phyloP scores from a whole-genome alignment of 192 early-diverging fungal species.

The Phlyctochytrium arcticum region DNA sequence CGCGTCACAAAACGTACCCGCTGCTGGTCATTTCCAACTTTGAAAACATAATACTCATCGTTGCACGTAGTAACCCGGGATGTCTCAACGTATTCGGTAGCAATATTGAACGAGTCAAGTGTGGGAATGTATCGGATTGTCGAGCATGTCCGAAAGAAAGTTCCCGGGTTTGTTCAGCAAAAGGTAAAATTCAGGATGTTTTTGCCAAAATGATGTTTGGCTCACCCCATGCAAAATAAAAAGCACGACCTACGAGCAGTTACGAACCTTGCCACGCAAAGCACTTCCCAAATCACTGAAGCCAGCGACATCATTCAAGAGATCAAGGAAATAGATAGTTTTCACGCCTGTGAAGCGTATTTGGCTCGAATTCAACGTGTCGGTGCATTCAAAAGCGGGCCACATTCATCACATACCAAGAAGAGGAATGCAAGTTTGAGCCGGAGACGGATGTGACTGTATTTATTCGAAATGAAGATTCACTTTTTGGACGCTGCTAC shows the following conservation, averaged over 20 bases:
- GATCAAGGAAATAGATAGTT: not conserved
- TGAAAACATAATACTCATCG: not conserved
- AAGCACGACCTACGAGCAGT: not conserved
- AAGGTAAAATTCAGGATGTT: conserved; percentile 16
- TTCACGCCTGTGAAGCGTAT: not conserved
- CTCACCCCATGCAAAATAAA: not conserved
- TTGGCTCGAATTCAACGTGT: not conserved
- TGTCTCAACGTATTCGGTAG: not conserved
- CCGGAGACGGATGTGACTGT: too few relatives aligned
- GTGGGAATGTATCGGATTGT: conserved; percentile 43
- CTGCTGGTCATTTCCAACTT: not conserved
- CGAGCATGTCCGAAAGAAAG: conserved; percentile 39
- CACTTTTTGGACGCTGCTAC: too few relatives aligned
- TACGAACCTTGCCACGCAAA: not conserved
- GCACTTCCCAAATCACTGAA: not conserved
- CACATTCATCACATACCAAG: too few relatives aligned
- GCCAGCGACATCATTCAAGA: not conserved
- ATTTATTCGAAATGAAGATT: too few relatives aligned
- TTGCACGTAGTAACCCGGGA: conserved; percentile 12
- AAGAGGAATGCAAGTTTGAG: too few relatives aligned
- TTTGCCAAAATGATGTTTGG: not conserved
- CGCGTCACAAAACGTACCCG: too few relatives aligned
- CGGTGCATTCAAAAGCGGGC: too few relatives aligned
- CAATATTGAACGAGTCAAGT: conserved; percentile 30
- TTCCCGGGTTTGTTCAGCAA: conserved; percentile 29